Percentiles rank a stretch among this genome's conserved stretches.
These are phyloP conservation scores for Moesziomyces sp. DNA, from an alignment of 1,284 basidiomycete genomes.

Conservation along the genomic window DNA sequence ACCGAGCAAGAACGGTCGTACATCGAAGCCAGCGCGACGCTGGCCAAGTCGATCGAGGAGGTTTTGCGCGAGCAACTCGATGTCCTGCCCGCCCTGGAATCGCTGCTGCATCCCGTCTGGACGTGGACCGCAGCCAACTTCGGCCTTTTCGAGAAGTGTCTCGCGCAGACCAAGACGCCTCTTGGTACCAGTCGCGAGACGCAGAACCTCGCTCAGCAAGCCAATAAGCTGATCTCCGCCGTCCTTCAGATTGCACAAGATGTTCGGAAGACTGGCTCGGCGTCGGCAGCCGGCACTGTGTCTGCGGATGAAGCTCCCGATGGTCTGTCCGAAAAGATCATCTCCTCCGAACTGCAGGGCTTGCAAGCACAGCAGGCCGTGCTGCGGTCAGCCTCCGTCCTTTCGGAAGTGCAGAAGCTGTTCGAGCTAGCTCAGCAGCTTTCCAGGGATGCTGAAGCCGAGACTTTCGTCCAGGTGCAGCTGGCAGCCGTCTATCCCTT, in stretches of 20 bases:
- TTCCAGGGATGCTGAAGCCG: slow-evolving; percentile 9
- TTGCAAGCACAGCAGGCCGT: slow-evolving; percentile 29
- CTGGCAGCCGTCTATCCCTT: slow-evolving; percentile 54
- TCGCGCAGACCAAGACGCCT: slow-evolving; percentile 17
- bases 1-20: slow-evolving; percentile 18
- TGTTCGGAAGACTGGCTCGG: slow-evolving; percentile 25
- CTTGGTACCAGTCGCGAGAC: slow-evolving; percentile 8
- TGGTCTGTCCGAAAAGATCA: slow-evolving; percentile 44
- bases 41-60: slow-evolving; percentile 14
- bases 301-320: slow-evolving; percentile 4
- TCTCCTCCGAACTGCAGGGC: slow-evolving; percentile 24
- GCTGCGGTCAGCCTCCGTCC: slow-evolving; percentile 40
- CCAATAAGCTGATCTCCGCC: slow-evolving; percentile 51
- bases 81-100: slow-evolving; percentile 23
- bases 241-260: slow-evolving; percentile 64
- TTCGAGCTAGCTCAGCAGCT: slow-evolving; percentile 21
- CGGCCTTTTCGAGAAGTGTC: slow-evolving; percentile 14
- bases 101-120: slow-evolving; percentile 31
- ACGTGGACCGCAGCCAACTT: slow-evolving; percentile 13
- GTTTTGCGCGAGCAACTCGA: slow-evolving; percentile 11
- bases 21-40: slow-evolving; percentile 10
- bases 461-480: slow-evolving; percentile 25
- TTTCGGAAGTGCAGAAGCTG: slow-evolving; percentile 29
- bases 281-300: not conserved
- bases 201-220: slow-evolving; percentile 24